Evolutionary conservation across 495 filamentous ascomycete genomes (phyloP), one percentile per base, ranked within the genome.

Genomic region (Podospora bellae-mahoneyi): DNA sequence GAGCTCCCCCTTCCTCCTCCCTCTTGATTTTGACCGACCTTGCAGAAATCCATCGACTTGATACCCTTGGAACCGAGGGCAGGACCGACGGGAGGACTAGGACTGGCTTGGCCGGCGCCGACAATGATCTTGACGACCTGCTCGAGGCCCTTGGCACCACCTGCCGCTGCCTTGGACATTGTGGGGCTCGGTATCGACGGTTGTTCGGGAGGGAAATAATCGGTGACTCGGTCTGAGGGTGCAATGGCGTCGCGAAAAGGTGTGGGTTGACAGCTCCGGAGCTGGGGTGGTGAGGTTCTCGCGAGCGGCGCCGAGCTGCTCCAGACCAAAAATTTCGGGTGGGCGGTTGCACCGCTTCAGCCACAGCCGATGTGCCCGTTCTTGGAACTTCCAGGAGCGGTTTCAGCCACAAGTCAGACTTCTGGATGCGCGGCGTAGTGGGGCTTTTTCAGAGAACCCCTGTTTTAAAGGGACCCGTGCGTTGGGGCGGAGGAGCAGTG

Each of bases 1-100:
- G 7, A 59, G 13, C 9, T 6, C 15, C 23, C 13, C 32, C 0
- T 10, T 15, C 2, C 10, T 18, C n/a, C 13, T 15, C 23, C 10
- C n/a, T 6, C n/a, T 6, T 27, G 10, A 63, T 39, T 39, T 28
- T 55, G 69, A 70, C 82, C 71, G 75, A 97, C 95, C 87, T 99
- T 99, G 86, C 95, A 98, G 78, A 98, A 98, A 80, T 99, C 96
- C 91, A 99, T 99, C 68, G 91, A 94, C 84, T 99, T 99, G 55
- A 99, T 91, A 83, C 95, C 95, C 84, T 97, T 98, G 78, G 91
- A 94, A 78, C 95, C 95, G 70, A 99, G 85, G 58, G 95, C 96
- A 32, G 96, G 96, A 82, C 96, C 96, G 74, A 99, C 93, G 3
- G 95, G 95, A n/a, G 95, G 96, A 81, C 92, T 94, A 34, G 95